A percentile compares a stretch with the other conserved stretches of the same genome.
phyloP scores from a whole-genome alignment of 495 filamentous ascomycete species.

The Annulohypoxylon nitens region DNA sequence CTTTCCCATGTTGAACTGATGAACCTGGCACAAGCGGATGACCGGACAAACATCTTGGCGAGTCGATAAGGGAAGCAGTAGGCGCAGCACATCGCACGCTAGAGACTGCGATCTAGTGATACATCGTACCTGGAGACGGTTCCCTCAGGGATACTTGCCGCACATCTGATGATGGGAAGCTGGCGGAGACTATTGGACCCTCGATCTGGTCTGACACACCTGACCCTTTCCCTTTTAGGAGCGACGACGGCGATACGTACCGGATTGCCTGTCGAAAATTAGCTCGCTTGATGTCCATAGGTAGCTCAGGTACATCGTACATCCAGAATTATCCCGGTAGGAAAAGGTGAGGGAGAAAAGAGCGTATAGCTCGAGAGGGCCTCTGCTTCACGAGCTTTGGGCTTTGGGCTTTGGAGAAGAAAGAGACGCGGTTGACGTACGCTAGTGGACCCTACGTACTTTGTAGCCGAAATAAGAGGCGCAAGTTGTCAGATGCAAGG shows the following conservation, averaged over 20 bases:
- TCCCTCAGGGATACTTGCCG: slow-evolving; percentile 49
- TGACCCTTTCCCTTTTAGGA: slow-evolving; percentile 47
- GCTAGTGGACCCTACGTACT: slow-evolving; percentile 43
- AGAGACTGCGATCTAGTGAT: slow-evolving; percentile 47
- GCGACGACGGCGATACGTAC: slow-evolving; percentile 45
- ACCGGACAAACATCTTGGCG: slow-evolving; percentile 47
- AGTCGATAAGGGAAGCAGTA: slow-evolving; percentile 49
- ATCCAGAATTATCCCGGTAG: slow-evolving; percentile 26
- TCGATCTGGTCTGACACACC: slow-evolving; percentile 49
- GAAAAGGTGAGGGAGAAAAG: slow-evolving; percentile 24
- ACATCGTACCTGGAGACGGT: slow-evolving; percentile 47
- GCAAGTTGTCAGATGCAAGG: slow-evolving; percentile 47
- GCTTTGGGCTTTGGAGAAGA: slow-evolving; percentile 5
- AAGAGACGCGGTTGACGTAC: slow-evolving; percentile 29
- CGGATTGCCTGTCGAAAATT: slow-evolving; percentile 26
- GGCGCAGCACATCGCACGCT: slow-evolving; percentile 46
- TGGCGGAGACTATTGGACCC: slow-evolving; percentile 44
- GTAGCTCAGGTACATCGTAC: slow-evolving; percentile 26
- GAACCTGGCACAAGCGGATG: slow-evolving; percentile 47
- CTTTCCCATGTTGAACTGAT: slow-evolving; percentile 36
- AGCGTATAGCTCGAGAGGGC: slow-evolving; percentile 18
- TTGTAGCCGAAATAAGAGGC: slow-evolving; percentile 39
- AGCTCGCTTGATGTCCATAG: slow-evolving; percentile 25
- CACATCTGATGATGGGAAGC: slow-evolving; percentile 47
- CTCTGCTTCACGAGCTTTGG: slow-evolving; percentile 35